Base-by-base conservation (phyloP, 2,329 filamentous ascomycete species). In the Sarocladium strictum region DNA sequence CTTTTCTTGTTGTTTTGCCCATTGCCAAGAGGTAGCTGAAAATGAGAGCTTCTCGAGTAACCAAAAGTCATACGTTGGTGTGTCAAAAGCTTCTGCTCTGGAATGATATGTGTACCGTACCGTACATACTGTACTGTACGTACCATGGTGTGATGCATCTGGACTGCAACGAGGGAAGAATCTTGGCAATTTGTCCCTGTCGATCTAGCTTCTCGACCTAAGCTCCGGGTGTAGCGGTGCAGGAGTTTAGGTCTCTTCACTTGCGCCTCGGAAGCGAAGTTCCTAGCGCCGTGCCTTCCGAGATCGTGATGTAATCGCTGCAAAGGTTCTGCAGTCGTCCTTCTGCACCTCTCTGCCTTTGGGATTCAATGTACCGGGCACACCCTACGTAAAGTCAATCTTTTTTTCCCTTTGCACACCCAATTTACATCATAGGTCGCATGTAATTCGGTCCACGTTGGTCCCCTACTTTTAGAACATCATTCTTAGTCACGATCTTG, bases 261-360 rank as follows among this genome's bases (percentile, higher is more conserved):
- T 21, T 43, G 6, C 37, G 7, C 40, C 21, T 43, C 21, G 40
- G 40, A 21, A 24, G 10, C n/a, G 15, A 43, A 7, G 40, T 43
- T 43, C 40, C 40, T 43, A 19, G 40, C 40, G 40, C 40, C 40
- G 40, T 43, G 17, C 6, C 24, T 43, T 19, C 40, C 40, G 40
- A 43, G 40, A 43, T 43, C 17, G 40, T 43, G 40, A 43, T 43
- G 40, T 43, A 43, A 43, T 43, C n/a, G 17, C n/a, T n/a, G 29
- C 7, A 32, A 32, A 32, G 7, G 7, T 32, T 32, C 29, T 32
- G 7, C 29, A n/a, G n/a, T n/a, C n/a, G n/a, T n/a, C n/a, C n/a
- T n/a, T n/a, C n/a, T n/a, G n/a, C n/a, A n/a, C n/a, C n/a, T n/a
- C n/a, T n/a, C n/a, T n/a, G n/a, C n/a, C n/a, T n/a, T n/a, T n/a